Base-by-base conservation (phyloP, 495 filamentous ascomycete genomes). In the Tuber aestivum region DNA sequence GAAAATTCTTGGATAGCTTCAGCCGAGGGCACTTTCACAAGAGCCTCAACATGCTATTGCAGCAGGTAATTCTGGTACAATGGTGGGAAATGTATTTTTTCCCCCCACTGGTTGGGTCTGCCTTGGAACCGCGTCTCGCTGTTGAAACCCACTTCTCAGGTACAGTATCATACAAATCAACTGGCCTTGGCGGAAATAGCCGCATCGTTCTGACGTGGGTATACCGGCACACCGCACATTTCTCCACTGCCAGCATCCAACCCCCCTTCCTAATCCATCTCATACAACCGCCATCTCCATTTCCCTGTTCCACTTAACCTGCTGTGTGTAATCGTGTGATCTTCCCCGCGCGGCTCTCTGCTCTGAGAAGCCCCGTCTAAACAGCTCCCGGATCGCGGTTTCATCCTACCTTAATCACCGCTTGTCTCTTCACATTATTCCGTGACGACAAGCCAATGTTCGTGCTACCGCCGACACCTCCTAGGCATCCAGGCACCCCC, bases 391-490 rank as follows among this genome's bases (percentile, higher is more conserved):
- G 16, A 35, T 20, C 27, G 27, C 56, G 14, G 20, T 65, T 65
- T 65, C 56, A 65, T 65, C 27, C 56, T 35, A 35, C 18, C 56
- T 65, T 16, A 14, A 65, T 3, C 56, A 8, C 56, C 56, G 56
- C 56, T 65, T 14, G 56, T 65, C 35, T 35, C 56, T 35, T 35
- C 32, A 40, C 38, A 20, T 35, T 65, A 4, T 35, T 65, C 27
- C 27, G 56, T 18, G 56, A 65, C 5, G 32, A 7, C 35, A 18
- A 35, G 27, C 27, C 21, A 32, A 79, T 79, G 78, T 79, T 79
- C n/a, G 78, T 79, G n/a, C 70, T 79, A 68, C 78, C 78, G 9
- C 78, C 78, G 41, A 77, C 77, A 41, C 78, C 77, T 23, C 78
- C 78, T 27, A 81, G 80, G 32, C 81, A 81, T 61, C 73, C 80